A percentile compares a stretch with the other conserved stretches of the same genome.
Conservation (phyloP, 192 early-diverging fungal species). For the Coemansia sp. region DNA sequence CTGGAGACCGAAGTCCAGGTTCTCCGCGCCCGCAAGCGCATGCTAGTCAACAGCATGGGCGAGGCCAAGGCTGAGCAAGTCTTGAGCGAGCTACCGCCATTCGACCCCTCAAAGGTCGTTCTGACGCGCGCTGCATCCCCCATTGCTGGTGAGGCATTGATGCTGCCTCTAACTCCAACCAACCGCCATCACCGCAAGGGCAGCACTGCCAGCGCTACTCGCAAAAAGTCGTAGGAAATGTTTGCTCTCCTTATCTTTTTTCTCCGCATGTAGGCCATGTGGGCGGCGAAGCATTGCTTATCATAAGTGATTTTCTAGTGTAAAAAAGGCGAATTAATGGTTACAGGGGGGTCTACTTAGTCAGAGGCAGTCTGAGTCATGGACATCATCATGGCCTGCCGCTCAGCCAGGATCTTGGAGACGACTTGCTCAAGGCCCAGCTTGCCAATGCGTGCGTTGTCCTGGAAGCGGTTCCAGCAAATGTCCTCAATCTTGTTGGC, state of each 20-base stretch:
- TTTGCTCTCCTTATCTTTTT: too few species aligned
- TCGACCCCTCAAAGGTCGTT: slow-evolving; percentile 17
- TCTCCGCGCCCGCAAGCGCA: slow-evolving; percentile 38
- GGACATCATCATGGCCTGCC: slow-evolving; percentile 33
- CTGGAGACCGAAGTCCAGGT: slow-evolving; percentile 70
- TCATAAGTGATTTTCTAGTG: background rate
- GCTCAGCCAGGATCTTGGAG: slow-evolving; percentile 46
- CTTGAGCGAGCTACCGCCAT: slow-evolving; percentile 35
- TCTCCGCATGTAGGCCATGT: too few species aligned
- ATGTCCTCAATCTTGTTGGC: slow-evolving; percentile 80
- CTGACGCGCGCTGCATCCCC: slow-evolving; percentile 10
- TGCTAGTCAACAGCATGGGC: slow-evolving; percentile 39
- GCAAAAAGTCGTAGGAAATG: slow-evolving; percentile 23
- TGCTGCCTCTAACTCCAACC: background rate
- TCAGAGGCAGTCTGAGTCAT: slow-evolving; percentile 6
- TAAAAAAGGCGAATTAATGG: background rate
- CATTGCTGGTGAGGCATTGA: background rate
- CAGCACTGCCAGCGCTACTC: slow-evolving; percentile 33
- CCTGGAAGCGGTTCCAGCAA: slow-evolving; percentile 79
- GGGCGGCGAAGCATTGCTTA: background rate
- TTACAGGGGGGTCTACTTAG: background rate
- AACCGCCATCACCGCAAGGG: slow-evolving; percentile 45
- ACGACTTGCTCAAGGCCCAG: slow-evolving; percentile 81
- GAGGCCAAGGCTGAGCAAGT: slow-evolving; percentile 26
- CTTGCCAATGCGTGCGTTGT: slow-evolving; percentile 84